phyloP scores from a whole-genome alignment of 345 rosid species.

The Camelina neglecta region DNA sequence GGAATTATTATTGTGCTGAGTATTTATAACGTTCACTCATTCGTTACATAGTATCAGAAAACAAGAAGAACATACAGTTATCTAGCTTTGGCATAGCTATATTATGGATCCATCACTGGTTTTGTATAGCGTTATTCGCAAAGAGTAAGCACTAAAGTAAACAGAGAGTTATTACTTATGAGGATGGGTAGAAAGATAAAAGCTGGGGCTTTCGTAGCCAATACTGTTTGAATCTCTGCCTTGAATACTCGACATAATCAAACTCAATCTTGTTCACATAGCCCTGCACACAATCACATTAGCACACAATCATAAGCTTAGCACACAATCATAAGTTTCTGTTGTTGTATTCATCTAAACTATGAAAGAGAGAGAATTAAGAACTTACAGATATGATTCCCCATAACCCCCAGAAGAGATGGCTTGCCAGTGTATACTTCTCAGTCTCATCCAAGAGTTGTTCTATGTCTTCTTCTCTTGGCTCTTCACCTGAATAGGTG shows the following conservation, averaged over 20 bases:
- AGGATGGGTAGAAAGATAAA: slow-evolving; percentile 34
- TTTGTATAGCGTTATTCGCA: neutral
- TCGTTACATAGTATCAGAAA: slow-evolving; percentile 16
- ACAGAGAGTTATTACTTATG: slow-evolving; percentile 9
- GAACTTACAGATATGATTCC: slow-evolving; percentile 55
- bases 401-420: slow-evolving; percentile 86
- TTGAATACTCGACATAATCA: slow-evolving; percentile 55
- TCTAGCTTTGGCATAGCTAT: slow-evolving; percentile 3
- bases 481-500: slow-evolving; percentile 51
- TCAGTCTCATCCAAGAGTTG: slow-evolving; percentile 57
- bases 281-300: slow-evolving; percentile 39
- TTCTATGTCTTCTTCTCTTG: slow-evolving; percentile 54
- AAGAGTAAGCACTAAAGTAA: neutral
- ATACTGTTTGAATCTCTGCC: slow-evolving; percentile 63
- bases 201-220: slow-evolving; percentile 51
- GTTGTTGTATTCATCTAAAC: neutral
- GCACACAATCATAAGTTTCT: slow-evolving; percentile 19
- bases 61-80: slow-evolving; percentile 9
- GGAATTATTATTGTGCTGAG: neutral
- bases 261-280: slow-evolving; percentile 60
- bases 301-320: slow-evolving; percentile 18
- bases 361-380: neutral
- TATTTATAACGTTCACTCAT: slow-evolving; percentile 13
- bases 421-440: slow-evolving; percentile 75
- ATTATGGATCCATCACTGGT: slow-evolving; percentile 10